Percentiles rank a stretch among this genome's conserved stretches.
These are phyloP conservation scores for Trametopsis cervina DNA, from an alignment of 768 basidiomycete genomes.

Conservation along the genomic window DNA sequence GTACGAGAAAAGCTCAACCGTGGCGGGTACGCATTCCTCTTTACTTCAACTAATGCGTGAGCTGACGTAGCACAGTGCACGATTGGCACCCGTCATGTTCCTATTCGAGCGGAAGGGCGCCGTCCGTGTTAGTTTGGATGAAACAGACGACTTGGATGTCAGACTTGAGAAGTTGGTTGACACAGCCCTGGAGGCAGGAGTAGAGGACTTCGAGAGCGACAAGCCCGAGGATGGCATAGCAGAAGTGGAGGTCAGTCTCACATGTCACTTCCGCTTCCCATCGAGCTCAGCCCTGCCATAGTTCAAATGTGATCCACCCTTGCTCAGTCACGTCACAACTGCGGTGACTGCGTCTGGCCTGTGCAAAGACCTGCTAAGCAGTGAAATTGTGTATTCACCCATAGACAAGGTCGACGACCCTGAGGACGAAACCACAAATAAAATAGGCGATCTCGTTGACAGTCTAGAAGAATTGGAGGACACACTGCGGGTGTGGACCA, in stretches of 20 bases:
- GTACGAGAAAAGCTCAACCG: constrained; percentile 44
- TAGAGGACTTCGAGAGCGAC: constrained; percentile 38
- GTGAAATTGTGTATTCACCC: constrained; percentile 52
- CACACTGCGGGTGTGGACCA: constrained; percentile 53
- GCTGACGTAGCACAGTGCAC: constrained; percentile 36
- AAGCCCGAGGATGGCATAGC: constrained; percentile 28
- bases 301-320: constrained; percentile 40
- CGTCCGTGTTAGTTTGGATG: constrained; percentile 36
- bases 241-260: constrained; percentile 26
- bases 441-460: constrained; percentile 39
- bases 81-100: constrained; percentile 55
- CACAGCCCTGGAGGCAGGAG: constrained; percentile 31
- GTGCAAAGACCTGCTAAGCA: constrained; percentile 34
- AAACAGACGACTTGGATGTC: constrained; percentile 24
- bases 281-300: too few species aligned
- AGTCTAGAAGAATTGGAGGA: constrained; percentile 53
- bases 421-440: constrained; percentile 31
- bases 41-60: background rate
- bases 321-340: constrained; percentile 32
- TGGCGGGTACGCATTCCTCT: constrained; percentile 35
- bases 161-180: constrained; percentile 33
- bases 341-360: constrained; percentile 26
- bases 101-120: constrained; percentile 54
- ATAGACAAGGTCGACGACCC: constrained; percentile 31
- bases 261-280: too few species aligned